Evolutionary conservation across 2,329 filamentous ascomycete genomes (phyloP), one percentile per base, ranked within the genome.

Genomic region (Fusarium beomiforme): DNA sequence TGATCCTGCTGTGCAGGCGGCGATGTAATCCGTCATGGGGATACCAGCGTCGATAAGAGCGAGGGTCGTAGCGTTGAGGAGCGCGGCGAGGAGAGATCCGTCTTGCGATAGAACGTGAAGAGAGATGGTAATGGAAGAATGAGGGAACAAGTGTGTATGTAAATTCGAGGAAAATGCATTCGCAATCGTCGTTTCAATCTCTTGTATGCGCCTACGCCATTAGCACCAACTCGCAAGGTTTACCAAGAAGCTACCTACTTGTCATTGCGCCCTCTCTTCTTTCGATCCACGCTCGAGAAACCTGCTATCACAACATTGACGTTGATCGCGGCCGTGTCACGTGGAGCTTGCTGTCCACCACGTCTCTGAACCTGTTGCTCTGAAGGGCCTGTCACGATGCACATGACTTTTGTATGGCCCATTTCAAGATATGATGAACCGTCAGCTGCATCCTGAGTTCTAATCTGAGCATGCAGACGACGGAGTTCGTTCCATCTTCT

Each of bases 401-500:
- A 98, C 83, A 98, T 93, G 75, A 99, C 92, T 79, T 97, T 96
- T 24, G 96, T 99, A 83, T 98, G 97, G 76, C 96, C 96, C 91
- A 97, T 97, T 80, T 97, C 94, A 64, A 98, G 90, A 82, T 97
- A 97, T 68, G 92, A 93, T 46, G 93, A 97, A 37, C 96, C 96
- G 76, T 98, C 96, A 59, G 95, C 94, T 53, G 95, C 92, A 67
- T 95, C 92, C 82, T 98, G 96, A 2, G 94, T 98, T 69, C 92
- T 93, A 78, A 99, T 94, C 82, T 97, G 93, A 50, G 93, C 95
- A 78, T 94, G 90, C 54, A 97, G 88, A 11, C 93, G 91, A 31
- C 96, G 94, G 41, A 99, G 89, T 81, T 99, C 96, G 84, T 99
- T 98, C 96, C 96, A 99, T 76, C 96, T 91, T 67, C 96, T 91